phyloP scores from a whole-genome alignment of 1,284 basidiomycete genomes.

The Puccinia horiana region DNA sequence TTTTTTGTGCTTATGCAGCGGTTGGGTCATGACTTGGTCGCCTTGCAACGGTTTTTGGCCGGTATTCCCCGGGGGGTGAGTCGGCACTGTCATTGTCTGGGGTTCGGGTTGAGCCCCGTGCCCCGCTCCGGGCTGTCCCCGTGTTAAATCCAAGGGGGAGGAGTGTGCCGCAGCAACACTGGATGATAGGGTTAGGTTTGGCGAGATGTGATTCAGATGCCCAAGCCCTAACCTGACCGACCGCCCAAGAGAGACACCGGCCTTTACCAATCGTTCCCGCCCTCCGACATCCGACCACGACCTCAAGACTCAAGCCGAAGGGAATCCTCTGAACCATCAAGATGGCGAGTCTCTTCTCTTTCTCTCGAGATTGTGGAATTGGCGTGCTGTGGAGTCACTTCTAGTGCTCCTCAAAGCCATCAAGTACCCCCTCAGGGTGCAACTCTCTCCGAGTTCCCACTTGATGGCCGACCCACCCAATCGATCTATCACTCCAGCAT shows the following conservation, averaged over 20 bases:
- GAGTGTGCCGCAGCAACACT: neutral
- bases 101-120: too few species aligned
- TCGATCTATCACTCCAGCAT: neutral
- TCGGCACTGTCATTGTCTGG: too few species aligned
- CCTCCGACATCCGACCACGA: neutral
- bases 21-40: too few species aligned
- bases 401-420: slow-evolving; percentile 19
- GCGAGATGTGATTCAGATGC: neutral
- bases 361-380: slow-evolving; percentile 21
- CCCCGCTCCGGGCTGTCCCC: too few species aligned
- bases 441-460: neutral
- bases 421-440: neutral
- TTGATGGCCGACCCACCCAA: slow-evolving; percentile 4
- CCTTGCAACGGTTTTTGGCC: too few species aligned
- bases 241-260: neutral
- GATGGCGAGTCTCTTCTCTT: slow-evolving; percentile 31
- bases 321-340: slow-evolving; percentile 18
- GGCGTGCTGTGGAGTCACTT: slow-evolving; percentile 23
- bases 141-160: too few species aligned
- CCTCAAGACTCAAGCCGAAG: neutral
- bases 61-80: too few species aligned
- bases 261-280: neutral
- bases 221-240: neutral
- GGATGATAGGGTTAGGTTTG: neutral
- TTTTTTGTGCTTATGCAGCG: too few species aligned